A percentile compares a stretch with the other conserved stretches of the same genome.
These are phyloP conservation scores for Echinosphaeria canescens DNA, from an alignment of 2,329 filamentous ascomycete genomes.

Conservation along the genomic window DNA sequence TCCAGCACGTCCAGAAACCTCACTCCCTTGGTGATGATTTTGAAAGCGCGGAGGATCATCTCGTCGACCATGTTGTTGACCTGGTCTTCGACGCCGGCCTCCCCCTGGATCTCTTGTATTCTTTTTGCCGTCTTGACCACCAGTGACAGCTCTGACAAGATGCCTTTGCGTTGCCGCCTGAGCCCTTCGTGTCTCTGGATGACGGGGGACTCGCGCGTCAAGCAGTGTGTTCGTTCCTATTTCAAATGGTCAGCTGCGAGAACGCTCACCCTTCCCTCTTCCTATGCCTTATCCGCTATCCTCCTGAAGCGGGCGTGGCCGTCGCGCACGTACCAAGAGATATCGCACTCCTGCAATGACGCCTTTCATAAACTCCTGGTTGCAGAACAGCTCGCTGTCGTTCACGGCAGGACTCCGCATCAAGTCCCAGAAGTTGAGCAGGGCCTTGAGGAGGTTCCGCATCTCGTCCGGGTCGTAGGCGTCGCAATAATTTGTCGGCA, in stretches of 20 bases:
- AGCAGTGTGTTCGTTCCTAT: constrained; percentile 71
- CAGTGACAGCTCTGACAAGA: constrained; percentile 75
- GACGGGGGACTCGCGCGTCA: constrained; percentile 59
- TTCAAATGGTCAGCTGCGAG: constrained; percentile 6
- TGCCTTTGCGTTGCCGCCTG: constrained; percentile 61
- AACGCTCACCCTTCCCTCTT: too few relatives aligned
- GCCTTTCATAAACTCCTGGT: constrained; percentile 85
- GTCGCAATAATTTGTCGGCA: constrained; percentile 97
- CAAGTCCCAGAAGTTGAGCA: constrained; percentile 85
- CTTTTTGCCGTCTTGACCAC: constrained; percentile 78
- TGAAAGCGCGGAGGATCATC: constrained; percentile 84
- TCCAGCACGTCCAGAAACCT: constrained; percentile 76
- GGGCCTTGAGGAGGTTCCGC: constrained; percentile 61
- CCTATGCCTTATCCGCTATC: too few relatives aligned
- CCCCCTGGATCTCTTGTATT: constrained; percentile 50
- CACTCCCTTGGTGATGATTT: constrained; percentile 79
- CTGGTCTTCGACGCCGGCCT: constrained; percentile 24
- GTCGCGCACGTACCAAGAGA: constrained; percentile 47
- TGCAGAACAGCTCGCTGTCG: constrained; percentile 60
- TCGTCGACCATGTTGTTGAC: constrained; percentile 70
- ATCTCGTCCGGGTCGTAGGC: constrained; percentile 81
- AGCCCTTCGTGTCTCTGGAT: constrained; percentile 58
- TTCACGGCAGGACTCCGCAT: constrained; percentile 57
- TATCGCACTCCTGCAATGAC: constrained; percentile 86
- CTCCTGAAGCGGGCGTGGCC: not conserved